Conservation (phyloP, 257 asterid genomes). For the Buddleja alternifolia region DNA sequence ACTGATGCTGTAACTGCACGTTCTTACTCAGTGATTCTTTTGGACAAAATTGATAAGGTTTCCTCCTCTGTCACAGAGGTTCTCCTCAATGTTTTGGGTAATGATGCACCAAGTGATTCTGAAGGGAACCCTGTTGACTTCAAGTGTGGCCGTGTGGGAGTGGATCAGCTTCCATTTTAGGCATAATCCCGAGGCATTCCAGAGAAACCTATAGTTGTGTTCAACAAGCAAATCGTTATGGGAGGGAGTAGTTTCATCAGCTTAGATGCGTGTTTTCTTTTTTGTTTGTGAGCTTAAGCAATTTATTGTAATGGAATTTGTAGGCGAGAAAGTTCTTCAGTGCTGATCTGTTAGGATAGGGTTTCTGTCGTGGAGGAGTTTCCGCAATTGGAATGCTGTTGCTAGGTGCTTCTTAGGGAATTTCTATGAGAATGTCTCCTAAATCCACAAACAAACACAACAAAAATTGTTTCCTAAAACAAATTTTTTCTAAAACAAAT, state of each 20-base stretch:
- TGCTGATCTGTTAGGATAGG: neutral
- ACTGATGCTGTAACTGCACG: neutral
- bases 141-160: constrained; percentile 13
- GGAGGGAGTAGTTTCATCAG: neutral
- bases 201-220: neutral
- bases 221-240: neutral
- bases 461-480: too few relatives aligned
- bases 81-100: neutral
- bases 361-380: neutral
- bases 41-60: constrained; percentile 3
- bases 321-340: neutral
- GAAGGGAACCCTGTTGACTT: neutral
- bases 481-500: too few relatives aligned
- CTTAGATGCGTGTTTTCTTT: neutral
- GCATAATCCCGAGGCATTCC: neutral
- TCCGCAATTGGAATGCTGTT: neutral
- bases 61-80: neutral
- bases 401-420: constrained; percentile 13
- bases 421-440: too few relatives aligned
- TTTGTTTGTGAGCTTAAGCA: neutral
- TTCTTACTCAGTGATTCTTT: constrained; percentile 9
- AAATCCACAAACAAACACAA: too few relatives aligned
- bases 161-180: neutral
- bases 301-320: neutral
- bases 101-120: neutral